Evolutionary conservation across 2,329 filamentous ascomycete genomes (phyloP).

Genomic region (Pseudogymnoascus sp.): DNA sequence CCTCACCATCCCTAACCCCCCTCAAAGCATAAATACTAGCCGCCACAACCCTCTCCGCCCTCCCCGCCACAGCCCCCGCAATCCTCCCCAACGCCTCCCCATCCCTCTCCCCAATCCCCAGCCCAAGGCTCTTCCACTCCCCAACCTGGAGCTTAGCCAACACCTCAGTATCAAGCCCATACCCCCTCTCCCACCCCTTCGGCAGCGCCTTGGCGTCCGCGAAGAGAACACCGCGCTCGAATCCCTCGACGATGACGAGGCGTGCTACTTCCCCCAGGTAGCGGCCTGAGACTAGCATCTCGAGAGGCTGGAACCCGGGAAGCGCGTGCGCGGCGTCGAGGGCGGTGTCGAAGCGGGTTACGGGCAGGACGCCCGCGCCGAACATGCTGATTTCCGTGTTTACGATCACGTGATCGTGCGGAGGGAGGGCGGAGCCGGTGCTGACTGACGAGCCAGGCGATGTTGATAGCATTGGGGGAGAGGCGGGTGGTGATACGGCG

Average conservation of each 20-base stretch:
- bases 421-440: neutral
- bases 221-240: conserved; percentile 45
- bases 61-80: neutral
- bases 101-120: neutral
- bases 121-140: neutral
- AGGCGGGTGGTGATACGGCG: neutral
- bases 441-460: neutral
- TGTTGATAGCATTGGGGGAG: neutral
- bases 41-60: neutral
- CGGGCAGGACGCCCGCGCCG: conserved; percentile 48
- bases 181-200: conserved; percentile 42
- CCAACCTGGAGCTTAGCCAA: conserved; percentile 40
- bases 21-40: neutral
- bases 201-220: conserved; percentile 52
- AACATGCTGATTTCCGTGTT: conserved; percentile 64
- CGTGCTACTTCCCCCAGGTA: conserved; percentile 60
- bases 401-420: conserved; percentile 53
- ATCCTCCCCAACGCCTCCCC: neutral
- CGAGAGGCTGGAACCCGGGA: conserved; percentile 54
- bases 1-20: neutral
- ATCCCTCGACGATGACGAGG: conserved; percentile 49
- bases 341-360: conserved; percentile 52
- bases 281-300: conserved; percentile 55
- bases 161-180: conserved; percentile 54
- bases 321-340: conserved; percentile 45